Percentiles rank a stretch among this genome's conserved stretches.
These are phyloP conservation scores for Suillus spraguei DNA, from an alignment of 768 basidiomycete genomes.

Conservation along the genomic window DNA sequence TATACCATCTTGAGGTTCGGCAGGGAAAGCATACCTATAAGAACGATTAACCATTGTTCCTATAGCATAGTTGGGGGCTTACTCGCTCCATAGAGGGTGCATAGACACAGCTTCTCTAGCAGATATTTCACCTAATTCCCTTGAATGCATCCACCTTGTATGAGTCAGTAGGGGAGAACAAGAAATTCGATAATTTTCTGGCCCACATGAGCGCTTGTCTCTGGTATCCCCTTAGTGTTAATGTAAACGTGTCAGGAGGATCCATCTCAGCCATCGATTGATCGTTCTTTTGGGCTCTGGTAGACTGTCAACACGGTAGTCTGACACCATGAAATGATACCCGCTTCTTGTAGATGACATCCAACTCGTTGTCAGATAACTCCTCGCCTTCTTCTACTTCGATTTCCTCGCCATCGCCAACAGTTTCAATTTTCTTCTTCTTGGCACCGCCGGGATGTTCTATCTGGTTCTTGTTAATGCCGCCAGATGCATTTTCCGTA, in stretches of 20 bases:
- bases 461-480: slow-evolving; percentile 43
- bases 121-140: slow-evolving; percentile 75
- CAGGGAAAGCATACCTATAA: slow-evolving; percentile 72
- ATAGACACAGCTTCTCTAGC: slow-evolving; percentile 73
- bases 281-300: slow-evolving; percentile 85
- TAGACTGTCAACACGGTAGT: slow-evolving; percentile 13
- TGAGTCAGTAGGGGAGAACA: slow-evolving; percentile 2
- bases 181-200: background rate
- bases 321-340: background rate
- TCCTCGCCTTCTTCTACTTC: slow-evolving; percentile 86
- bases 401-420: slow-evolving; percentile 80
- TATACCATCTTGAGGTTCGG: slow-evolving; percentile 53
- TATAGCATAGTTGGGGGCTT: slow-evolving; percentile 28
- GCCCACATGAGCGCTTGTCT: slow-evolving; percentile 85
- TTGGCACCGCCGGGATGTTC: slow-evolving; percentile 38
- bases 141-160: slow-evolving; percentile 85
- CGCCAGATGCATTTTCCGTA: slow-evolving; percentile 37
- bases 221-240: slow-evolving; percentile 84
- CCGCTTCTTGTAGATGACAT: slow-evolving; percentile 84
- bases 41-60: slow-evolving; percentile 11
- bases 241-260: slow-evolving; percentile 72
- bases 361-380: slow-evolving; percentile 77
- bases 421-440: slow-evolving; percentile 62
- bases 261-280: slow-evolving; percentile 78
- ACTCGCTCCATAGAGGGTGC: slow-evolving; percentile 97